Percentiles rank a stretch among this genome's conserved stretches.
Evolutionary conservation across 257 asterid species (phyloP).

Genomic region (Prunella vulgaris): DNA sequence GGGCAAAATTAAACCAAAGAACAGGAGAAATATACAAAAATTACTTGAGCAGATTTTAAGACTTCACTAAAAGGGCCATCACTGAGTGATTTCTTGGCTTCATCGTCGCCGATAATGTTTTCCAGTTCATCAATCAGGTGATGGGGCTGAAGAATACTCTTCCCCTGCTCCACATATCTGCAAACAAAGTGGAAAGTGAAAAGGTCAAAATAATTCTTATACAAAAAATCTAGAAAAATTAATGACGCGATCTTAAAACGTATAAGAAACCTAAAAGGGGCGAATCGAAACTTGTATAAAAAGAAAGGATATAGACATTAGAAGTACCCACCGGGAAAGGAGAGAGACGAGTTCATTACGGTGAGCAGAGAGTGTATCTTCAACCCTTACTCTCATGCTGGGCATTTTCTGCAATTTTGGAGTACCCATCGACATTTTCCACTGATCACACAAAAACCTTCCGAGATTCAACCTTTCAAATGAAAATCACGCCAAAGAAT

Average conservation of each 20-base stretch:
- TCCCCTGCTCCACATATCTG: conserved; percentile 96
- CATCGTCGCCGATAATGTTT: conserved; percentile 44
- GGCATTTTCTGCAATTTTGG: conserved; percentile 51
- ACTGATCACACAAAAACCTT: not conserved
- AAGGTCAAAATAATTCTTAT: not conserved
- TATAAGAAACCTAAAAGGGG: not conserved
- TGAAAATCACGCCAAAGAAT: conserved; percentile 3
- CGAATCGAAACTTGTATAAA: not conserved
- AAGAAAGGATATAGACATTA: not conserved
- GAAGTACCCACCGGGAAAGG: conserved; percentile 56
- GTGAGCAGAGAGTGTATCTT: conserved; percentile 87
- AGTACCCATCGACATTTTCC: conserved; percentile 37
- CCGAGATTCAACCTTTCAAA: not conserved
- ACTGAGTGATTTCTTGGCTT: conserved; percentile 39
- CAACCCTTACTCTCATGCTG: conserved; percentile 87
- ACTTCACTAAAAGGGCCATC: conserved; percentile 87
- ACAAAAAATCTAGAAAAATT: not conserved
- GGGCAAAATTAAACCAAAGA: not conserved
- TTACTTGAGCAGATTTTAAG: conserved; percentile 73
- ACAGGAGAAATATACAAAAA: not conserved
- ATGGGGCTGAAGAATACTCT: conserved; percentile 89
- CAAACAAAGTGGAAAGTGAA: not conserved
- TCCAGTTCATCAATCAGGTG: conserved; percentile 80
- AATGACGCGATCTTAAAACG: conserved; percentile 4
- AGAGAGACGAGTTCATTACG: conserved; percentile 89